These are phyloP conservation scores for Clavispora fructus DNA, from an alignment of 805 yeast species.

Conservation along the genomic window DNA sequence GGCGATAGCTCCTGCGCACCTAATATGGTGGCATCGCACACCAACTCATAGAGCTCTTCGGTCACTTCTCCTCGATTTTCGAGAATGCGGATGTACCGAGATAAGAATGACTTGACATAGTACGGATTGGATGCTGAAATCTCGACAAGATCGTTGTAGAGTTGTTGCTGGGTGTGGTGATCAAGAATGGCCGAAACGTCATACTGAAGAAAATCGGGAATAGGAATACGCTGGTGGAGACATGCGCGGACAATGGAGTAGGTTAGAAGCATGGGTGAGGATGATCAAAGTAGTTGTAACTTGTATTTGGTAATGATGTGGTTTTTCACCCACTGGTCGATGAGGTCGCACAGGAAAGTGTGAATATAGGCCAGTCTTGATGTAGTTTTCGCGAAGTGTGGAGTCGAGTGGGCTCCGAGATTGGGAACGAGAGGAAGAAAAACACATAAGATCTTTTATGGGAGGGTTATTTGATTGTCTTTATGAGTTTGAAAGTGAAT, in stretches of 20 bases:
- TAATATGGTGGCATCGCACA: conserved; percentile 29
- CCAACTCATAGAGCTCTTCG: conserved; percentile 41
- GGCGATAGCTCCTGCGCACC: conserved; percentile 28
- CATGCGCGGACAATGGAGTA: conserved; percentile 4
- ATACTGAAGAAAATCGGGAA: conserved; percentile 13
- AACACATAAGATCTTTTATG: too few species aligned
- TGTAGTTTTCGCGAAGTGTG: background rate
- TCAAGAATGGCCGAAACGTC: conserved; percentile 5
- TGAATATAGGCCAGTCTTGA: background rate
- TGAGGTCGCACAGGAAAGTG: too few species aligned
- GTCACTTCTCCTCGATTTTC: conserved; percentile 27
- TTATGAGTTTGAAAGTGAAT: too few species aligned
- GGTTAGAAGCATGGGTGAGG: background rate
- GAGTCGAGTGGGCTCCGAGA: background rate
- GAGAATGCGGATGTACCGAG: conserved; percentile 31
- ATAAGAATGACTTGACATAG: conserved; percentile 46
- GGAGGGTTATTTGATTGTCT: too few species aligned
- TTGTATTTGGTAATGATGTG: too few species aligned
- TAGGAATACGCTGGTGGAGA: conserved; percentile 16
- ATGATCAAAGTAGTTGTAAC: too few species aligned
- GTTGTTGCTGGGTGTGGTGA: conserved; percentile 15
- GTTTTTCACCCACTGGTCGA: too few species aligned
- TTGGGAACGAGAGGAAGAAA: too few species aligned
- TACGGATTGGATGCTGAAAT: conserved; percentile 40
- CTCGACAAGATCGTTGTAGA: conserved; percentile 15